Evolutionary conservation across 1,284 basidiomycete genomes (phyloP), one percentile per base, ranked within the genome.

Genomic region (Leccinum fuscescens): DNA sequence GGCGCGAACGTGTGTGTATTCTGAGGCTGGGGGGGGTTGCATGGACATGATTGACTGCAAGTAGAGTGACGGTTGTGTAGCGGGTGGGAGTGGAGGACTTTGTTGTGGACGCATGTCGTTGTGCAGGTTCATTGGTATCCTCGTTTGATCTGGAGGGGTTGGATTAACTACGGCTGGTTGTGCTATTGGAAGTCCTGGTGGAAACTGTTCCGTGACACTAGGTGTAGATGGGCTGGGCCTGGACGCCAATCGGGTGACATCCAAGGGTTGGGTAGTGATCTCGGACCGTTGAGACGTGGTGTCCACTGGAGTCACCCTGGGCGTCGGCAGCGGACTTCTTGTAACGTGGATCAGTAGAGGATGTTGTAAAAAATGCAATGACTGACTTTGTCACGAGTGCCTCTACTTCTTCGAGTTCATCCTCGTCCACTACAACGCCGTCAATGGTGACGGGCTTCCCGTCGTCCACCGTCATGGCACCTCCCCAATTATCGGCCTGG

Each of bases 271-370:
- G 31, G 51, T 27, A 50, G 48, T 52, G 33, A 48, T 56, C 14
- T 56, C 55, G n/a, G 52, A 50, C 29, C 39, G 60, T 8, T 63
- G 69, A 15, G 63, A 59, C 0, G 59, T 29, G 29, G 63, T 58
- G 42, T 79, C 79, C 3, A 78, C 72, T 22, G 84, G 85, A 20
- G 84, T 85, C n/a, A 77, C 75, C 31, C 84, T 76, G 15, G 85
- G 85, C 4, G 85, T 86, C 44, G 85, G 84, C 56, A 86, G 67
- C 57, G 80, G 77, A 67, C 82, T 82, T 79, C 76, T 78, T 80
- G 64, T 64, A 58, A 62, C 56, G 31, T 35, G 56, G 20, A 69
- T 71, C 54, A 76, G 62, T 53, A 67, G 64, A 64, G 50, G 55
- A 6, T 33, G 29, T 52, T 24, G n/a, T 6, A 22, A 56, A 64